Evolutionary conservation across 257 asterid species (phyloP).

Genomic region (Nicotiana attenuata): DNA sequence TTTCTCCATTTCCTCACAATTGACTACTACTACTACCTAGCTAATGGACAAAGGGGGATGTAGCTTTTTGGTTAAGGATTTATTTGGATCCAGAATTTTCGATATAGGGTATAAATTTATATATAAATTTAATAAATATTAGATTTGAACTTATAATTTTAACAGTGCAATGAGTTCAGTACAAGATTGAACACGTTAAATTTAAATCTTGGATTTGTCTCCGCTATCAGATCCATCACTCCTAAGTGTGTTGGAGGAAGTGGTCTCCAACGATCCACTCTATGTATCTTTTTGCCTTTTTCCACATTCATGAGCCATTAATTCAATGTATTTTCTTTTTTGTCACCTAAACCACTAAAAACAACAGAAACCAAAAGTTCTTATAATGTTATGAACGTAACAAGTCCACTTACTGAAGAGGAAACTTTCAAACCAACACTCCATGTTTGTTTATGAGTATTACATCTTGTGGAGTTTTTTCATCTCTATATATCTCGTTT

Average conservation of each 20-base stretch:
- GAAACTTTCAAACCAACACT: not conserved
- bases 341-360: not conserved
- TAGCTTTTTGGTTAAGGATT: no score
- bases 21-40: not conserved
- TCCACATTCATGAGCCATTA: not conserved
- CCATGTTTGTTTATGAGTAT: no score
- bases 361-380: not conserved
- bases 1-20: slow-evolving; percentile 18
- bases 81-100: no score
- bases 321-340: not conserved
- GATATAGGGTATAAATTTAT: no score
- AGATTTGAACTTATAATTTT: no score
- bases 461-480: no score
- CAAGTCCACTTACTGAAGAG: not conserved
- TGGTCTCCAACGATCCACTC: not conserved
- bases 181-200: no score
- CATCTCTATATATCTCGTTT: no score
- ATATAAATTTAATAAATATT: no score
- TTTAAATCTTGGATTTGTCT: no score
- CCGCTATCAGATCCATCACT: no score
- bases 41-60: not conserved
- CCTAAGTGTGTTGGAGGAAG: not conserved
- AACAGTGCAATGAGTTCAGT: no score
- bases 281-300: not conserved
- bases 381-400: not conserved